phyloP scores from a whole-genome alignment of 495 filamentous ascomycete genomes.

The Aspergillus avenaceus region DNA sequence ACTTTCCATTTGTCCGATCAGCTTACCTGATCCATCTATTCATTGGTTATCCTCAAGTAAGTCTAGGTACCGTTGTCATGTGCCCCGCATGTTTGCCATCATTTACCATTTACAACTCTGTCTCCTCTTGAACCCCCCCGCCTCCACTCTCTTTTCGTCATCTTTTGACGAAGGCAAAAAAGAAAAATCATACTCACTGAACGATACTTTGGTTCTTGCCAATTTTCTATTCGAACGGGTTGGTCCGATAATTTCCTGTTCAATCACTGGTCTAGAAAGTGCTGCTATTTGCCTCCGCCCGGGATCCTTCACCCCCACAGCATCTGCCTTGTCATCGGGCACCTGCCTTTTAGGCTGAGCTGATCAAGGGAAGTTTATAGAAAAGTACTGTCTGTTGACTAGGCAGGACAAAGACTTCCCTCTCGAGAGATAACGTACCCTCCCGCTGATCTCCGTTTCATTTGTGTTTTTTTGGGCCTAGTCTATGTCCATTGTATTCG shows the following conservation, averaged over 20 bases:
- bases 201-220: too few relatives aligned
- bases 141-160: not conserved
- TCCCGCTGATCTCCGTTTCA: conserved; percentile 10
- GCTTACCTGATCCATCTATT: too few relatives aligned
- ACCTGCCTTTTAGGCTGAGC: conserved; percentile 23
- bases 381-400: not conserved
- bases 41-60: too few relatives aligned
- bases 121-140: not conserved
- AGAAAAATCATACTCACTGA: too few relatives aligned
- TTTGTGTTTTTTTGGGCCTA: conserved; percentile 12
- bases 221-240: too few relatives aligned
- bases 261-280: conserved; percentile 9
- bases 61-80: conserved; percentile 11
- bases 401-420: conserved; percentile 1
- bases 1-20: too few relatives aligned
- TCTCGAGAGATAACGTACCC: conserved; percentile 13
- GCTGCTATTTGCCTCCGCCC: conserved; percentile 17
- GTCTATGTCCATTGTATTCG: conserved; percentile 13
- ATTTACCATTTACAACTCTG: not conserved
- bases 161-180: not conserved
- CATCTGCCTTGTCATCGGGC: conserved; percentile 18
- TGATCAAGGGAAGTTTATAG: conserved; percentile 3
- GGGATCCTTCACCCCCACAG: conserved; percentile 10
- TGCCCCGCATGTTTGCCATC: conserved; percentile 17
- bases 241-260: too few relatives aligned